Base-by-base conservation (phyloP, 2,329 filamentous ascomycete species). In the Colletotrichum chlorophyti region DNA sequence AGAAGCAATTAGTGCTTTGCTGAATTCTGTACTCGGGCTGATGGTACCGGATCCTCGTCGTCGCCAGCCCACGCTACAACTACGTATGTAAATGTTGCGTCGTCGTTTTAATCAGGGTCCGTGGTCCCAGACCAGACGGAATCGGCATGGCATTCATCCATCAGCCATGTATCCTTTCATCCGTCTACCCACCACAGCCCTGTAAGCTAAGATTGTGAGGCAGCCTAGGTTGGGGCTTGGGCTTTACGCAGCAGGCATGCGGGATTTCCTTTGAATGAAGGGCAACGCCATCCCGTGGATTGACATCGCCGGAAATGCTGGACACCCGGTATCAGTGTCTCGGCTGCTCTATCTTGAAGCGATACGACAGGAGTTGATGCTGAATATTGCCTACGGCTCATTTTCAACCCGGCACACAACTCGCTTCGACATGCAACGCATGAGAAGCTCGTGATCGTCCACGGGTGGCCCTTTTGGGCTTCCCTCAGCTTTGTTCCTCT, bases 361-460 rank as follows among this genome's bases (percentile, higher is more conserved):
- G 32, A 59, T 49, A 55, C 8, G 21, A 24, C 43, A n/a, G 10
- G n/a, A n/a, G n/a, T n/a, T n/a, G 11, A 43, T 45, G 43, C 31
- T 59, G 43, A 48, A n/a, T n/a, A n/a, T n/a, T n/a, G n/a, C n/a
- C n/a, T n/a, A n/a, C n/a, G n/a, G n/a, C n/a, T n/a, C n/a, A n/a
- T n/a, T n/a, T n/a, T n/a, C n/a, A n/a, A n/a, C n/a, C n/a, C n/a
- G 19, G 21, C 54, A 54, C 35, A 58, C 17, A 34, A 37, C n/a
- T 37, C 12, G 14, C 27, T 31, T 32, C 24, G 23, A 38, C 23
- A 21, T 29, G 32, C 15, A 43, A 26, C 43, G 50, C 19, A 49
- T 60, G 51, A 17, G 19, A 49, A 17, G 51, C 57, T 55, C 32
- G 45, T 57, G 51, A 60, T 46, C 31, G 43, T 6, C 21, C 19